A percentile compares a stretch with the other conserved stretches of the same genome.
phyloP scores from a whole-genome alignment of 2,329 filamentous ascomycete species.

The Lachnellula subtilissima region DNA sequence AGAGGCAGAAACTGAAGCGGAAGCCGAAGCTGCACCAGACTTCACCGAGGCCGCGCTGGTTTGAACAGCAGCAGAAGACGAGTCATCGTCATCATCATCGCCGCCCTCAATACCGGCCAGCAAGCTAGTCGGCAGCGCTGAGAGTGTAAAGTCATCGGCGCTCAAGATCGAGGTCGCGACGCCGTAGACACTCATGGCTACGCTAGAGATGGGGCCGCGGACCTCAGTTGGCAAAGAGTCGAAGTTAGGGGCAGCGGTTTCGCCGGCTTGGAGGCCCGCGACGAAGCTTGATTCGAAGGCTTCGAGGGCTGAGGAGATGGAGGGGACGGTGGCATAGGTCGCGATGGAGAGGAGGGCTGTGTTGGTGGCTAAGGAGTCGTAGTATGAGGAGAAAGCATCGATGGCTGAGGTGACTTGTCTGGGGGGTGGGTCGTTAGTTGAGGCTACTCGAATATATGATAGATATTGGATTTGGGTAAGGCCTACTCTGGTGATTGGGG shows the following conservation, averaged over 20 bases:
- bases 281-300: neutral
- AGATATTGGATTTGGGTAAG: neutral
- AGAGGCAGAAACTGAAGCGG: neutral
- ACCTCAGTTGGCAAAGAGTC: conserved; percentile 6
- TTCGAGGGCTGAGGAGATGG: conserved; percentile 3
- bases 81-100: no score
- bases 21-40: neutral
- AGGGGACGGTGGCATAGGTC: conserved; percentile 5
- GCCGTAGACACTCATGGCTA: neutral
- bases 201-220: conserved; percentile 4
- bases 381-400: conserved; percentile 3
- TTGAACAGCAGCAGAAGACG: no score
- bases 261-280: neutral
- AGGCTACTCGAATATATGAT: neutral
- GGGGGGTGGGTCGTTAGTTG: neutral
- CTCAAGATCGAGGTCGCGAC: conserved; percentile 7
- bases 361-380: conserved; percentile 3
- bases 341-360: conserved; percentile 4
- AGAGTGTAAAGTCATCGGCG: conserved; percentile 4
- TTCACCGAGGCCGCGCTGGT: no score
- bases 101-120: no score
- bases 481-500: neutral
- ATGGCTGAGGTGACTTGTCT: conserved; percentile 6
- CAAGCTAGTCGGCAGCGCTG: no score
- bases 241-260: neutral